Base-by-base conservation (phyloP, 1,284 basidiomycete genomes). In the Naganishia sp. region DNA sequence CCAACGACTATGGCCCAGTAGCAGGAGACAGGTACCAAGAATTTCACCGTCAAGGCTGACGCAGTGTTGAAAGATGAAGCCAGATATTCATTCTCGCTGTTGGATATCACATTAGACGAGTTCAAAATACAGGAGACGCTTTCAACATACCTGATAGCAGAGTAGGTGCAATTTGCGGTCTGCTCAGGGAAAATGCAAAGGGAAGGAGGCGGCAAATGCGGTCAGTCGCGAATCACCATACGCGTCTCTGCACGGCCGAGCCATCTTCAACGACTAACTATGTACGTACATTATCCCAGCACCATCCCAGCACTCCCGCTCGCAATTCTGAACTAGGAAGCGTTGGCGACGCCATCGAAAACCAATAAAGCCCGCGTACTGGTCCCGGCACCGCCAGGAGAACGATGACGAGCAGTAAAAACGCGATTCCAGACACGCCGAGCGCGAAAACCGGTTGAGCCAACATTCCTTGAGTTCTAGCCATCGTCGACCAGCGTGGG, bases 131-230 rank as follows among this genome's bases (percentile, higher is more conserved):
- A 31, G 7, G 2, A 21, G 18, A 36, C 3, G 11, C 16, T 36
- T 36, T 6, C 13, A 6, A 67, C 73, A 69, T 52, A 75, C 74
- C 73, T 76, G n/a, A 77, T 65, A 28, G 75, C 70, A 28, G 75
- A 73, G 68, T 77, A 78, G n/a, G 77, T 77, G 56, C 77, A 78
- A 55, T 78, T 78, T 15, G 73, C 69, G 9, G 75, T 78, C 31
- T 74, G n/a, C 33, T 18, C 9, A 15, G 36, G n/a, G 18, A 42
- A 6, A 13, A 42, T 13, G n/a, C 46, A 33, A 21, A 52, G 18
- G 57, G 16, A 42, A 2, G 28, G 25, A 44, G 33, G 25, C n/a
- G 48, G 5, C 48, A 45, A 31, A 43, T 52, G 43, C 23, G 42
- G 48, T 63, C 53, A 63, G 61, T 49, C 42, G 49, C 39, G 39